phyloP scores from a whole-genome alignment of 1,139 yeast species.

The Yamadazyma diospyri region DNA sequence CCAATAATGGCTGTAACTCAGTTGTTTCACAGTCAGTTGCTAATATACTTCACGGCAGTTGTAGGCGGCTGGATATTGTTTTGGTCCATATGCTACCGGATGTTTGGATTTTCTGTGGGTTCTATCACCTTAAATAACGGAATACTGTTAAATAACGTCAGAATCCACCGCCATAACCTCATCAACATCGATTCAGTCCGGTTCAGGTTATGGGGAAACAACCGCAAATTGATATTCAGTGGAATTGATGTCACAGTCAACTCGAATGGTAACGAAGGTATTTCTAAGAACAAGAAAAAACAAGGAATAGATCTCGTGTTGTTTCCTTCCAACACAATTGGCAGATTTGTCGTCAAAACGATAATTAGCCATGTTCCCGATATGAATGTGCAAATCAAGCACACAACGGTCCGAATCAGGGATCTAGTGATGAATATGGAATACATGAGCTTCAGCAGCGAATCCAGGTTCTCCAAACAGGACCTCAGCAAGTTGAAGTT shows the following conservation, averaged over 20 bases:
- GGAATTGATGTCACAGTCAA: constrained; percentile 11
- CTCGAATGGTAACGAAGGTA: too few species aligned
- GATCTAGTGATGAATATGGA: constrained; percentile 19
- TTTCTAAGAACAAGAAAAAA: neutral
- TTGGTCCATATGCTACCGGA: constrained; percentile 28
- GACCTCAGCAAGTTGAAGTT: constrained; percentile 19
- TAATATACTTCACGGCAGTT: neutral
- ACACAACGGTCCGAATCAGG: constrained; percentile 13
- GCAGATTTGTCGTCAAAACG: constrained; percentile 13
- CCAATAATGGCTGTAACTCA: too few species aligned
- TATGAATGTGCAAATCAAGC: constrained; percentile 27
- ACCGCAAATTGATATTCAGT: constrained; percentile 29
- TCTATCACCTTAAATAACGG: constrained; percentile 39
- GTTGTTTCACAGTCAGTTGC: constrained; percentile 1
- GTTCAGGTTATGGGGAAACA: constrained; percentile 41
- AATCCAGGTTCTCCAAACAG: constrained; percentile 22
- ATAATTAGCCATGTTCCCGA: constrained; percentile 23
- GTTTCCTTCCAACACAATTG: constrained; percentile 18
- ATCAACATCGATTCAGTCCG: constrained; percentile 25
- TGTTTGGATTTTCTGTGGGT: constrained; percentile 32
- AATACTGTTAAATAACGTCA: constrained; percentile 32
- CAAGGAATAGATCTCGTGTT: constrained; percentile 12
- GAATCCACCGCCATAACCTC: constrained; percentile 14
- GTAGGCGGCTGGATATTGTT: constrained; percentile 17
- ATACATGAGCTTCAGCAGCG: constrained; percentile 20